Base-by-base conservation (phyloP, 2,329 filamentous ascomycete species). In the Cladosporium cucumerinum region DNA sequence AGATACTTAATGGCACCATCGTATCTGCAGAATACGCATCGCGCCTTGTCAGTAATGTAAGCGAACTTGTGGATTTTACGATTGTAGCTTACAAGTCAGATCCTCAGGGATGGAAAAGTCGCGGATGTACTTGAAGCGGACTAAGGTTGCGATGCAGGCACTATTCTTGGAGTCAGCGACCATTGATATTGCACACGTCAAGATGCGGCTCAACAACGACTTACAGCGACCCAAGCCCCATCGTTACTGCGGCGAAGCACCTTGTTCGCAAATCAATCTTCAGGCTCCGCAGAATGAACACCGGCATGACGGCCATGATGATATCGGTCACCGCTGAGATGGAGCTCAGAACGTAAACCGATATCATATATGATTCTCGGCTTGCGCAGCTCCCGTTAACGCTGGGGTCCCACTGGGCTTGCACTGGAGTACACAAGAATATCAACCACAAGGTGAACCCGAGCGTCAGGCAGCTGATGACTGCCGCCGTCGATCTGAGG, bases 61-160 rank as follows among this genome's bases (percentile, higher is more conserved):
- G n/a, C 12, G 16, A 6, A 10, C 1, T 28, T 21, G 8, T 21
- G 39, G 51, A 7, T 3, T 21, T 11, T 6, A 18, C 7, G 18
- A 11, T 18, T 14, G 23, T 21, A 3, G 39, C 55, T 46, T 58
- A 58, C 55, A 58, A 3, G 55, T 58, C 25, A 58, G 36, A 14
- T 58, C 55, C 21, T 58, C 55, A 2, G 55, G 46, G 55, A 58
- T 58, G 1, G 36, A 46, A 18, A 58, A 58, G 55, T 58, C 55
- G 34, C 55, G 55, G 10, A 58, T 58, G 36, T 58, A 58, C n/a
- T 58, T 58, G 36, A 58, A 58, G 21, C 55, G 55, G 36, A 58
- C 36, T 5, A 58, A 26, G 23, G 55, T 58, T 12, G 55, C 55
- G 23, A 58, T 46, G 36, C 55, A 58, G 1, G 55, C 55, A 18